A percentile compares a stretch with the other conserved stretches of the same genome.
Evolutionary conservation across 2,329 filamentous ascomycete genomes (phyloP).

Genomic region (Exophiala sp.): DNA sequence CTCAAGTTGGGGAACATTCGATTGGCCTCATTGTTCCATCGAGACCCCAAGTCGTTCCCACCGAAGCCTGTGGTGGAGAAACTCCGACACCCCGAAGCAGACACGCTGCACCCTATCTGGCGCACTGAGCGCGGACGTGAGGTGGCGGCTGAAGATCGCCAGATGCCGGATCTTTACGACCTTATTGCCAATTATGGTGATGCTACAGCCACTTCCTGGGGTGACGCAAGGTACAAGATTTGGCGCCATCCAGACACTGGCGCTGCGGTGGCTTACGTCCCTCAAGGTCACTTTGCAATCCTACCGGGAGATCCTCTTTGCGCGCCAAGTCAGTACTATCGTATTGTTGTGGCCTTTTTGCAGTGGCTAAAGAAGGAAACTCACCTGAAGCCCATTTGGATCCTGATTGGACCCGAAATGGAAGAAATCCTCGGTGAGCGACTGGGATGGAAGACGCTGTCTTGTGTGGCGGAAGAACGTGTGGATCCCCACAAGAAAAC

Average conservation of each 20-base stretch:
- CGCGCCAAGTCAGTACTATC: slow-evolving; percentile 66
- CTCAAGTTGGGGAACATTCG: slow-evolving; percentile 84
- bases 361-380: slow-evolving; percentile 66
- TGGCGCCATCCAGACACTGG: slow-evolving; percentile 77
- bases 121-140: slow-evolving; percentile 41
- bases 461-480: slow-evolving; percentile 82
- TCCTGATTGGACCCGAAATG: slow-evolving; percentile 71
- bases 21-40: slow-evolving; percentile 77
- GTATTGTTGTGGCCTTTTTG: slow-evolving; percentile 68
- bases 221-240: slow-evolving; percentile 79
- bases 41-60: slow-evolving; percentile 82
- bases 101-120: slow-evolving; percentile 68
- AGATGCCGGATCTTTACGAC: slow-evolving; percentile 70
- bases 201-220: slow-evolving; percentile 88
- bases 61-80: slow-evolving; percentile 55
- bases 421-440: slow-evolving; percentile 74
- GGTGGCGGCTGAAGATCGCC: slow-evolving; percentile 40
- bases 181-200: slow-evolving; percentile 94
- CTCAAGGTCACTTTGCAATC: slow-evolving; percentile 70
- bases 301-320: slow-evolving; percentile 84
- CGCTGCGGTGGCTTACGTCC: slow-evolving; percentile 77
- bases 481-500: slow-evolving; percentile 66
- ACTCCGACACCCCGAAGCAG: slow-evolving; percentile 81
- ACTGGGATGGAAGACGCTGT: slow-evolving; percentile 81
- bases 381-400: slow-evolving; percentile 75